A percentile compares a stretch with the other conserved stretches of the same genome.
Evolutionary conservation across 192 early-diverging fungal species (phyloP).

Genomic region (Backusella macrospora): DNA sequence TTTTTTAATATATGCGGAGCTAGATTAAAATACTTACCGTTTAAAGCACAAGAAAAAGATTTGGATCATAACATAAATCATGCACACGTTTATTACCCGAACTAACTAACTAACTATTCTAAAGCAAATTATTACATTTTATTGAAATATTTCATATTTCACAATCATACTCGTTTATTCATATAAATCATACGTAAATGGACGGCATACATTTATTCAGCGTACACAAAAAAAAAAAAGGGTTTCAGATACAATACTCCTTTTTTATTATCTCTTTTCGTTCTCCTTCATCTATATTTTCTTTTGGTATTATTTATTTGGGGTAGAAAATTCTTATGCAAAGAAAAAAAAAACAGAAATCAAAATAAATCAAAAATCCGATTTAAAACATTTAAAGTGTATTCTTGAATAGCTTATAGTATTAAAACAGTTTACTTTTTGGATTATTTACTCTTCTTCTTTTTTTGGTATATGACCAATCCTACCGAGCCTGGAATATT

Average conservation of each 20-base stretch:
- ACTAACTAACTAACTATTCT: neutral
- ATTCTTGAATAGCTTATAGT: neutral
- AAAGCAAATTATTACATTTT: neutral
- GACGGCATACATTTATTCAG: no score
- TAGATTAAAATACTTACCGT: slow-evolving; percentile 83
- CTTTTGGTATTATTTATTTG: neutral
- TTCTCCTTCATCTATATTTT: neutral
- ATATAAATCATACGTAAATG: no score
- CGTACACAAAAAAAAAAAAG: no score
- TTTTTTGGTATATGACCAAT: neutral
- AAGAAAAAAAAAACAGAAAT: slow-evolving; percentile 1
- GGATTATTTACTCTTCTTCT: neutral
- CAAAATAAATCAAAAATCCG: neutral
- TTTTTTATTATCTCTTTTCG: neutral
- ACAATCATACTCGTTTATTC: neutral
- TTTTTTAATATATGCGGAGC: slow-evolving; percentile 53
- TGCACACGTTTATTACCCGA: slow-evolving; percentile 2
- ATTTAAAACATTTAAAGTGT: neutral
- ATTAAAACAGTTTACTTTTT: neutral
- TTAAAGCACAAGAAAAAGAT: slow-evolving; percentile 20
- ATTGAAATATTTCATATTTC: neutral
- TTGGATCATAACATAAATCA: neutral
- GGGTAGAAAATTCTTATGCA: neutral
- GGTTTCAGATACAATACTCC: neutral
- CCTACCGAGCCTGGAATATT: neutral